Conservation (phyloP, 2,329 filamentous ascomycete species). For the Knufia petricola region DNA sequence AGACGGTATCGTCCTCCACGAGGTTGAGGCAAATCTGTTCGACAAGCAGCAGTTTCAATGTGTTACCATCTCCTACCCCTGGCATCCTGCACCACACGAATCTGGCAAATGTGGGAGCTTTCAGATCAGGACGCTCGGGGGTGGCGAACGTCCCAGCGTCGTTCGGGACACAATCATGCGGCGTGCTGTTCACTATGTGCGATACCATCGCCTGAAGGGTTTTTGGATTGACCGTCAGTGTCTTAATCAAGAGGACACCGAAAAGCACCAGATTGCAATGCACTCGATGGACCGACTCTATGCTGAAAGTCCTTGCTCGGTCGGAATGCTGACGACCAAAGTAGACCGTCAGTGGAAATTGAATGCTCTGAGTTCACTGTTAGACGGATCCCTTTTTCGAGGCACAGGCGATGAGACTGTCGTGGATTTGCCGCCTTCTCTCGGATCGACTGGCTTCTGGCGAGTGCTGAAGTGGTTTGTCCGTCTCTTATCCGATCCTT, state of each 20-base stretch:
- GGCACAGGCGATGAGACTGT: not conserved
- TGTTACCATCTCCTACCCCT: constrained; percentile 3
- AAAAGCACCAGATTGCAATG: constrained; percentile 3
- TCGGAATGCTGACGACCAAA: constrained; percentile 4
- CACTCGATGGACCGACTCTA: constrained; percentile 9
- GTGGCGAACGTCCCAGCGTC: not conserved
- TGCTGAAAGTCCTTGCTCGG: not conserved
- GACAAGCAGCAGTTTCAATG: constrained; percentile 2
- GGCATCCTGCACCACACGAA: constrained; percentile 1
- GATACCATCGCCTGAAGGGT: constrained; percentile 1
- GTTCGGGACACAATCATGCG: constrained; percentile 1
- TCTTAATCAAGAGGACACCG: constrained; percentile 6
- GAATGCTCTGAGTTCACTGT: constrained; percentile 2
- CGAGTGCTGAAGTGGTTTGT: not conserved
- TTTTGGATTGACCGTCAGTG: constrained; percentile 10
- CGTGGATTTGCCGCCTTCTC: not conserved
- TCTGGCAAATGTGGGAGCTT: constrained; percentile 1
- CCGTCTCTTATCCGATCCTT: constrained; percentile 3
- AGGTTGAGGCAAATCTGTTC: constrained; percentile 1
- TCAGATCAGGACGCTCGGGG: not conserved
- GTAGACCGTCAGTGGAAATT: constrained; percentile 3
- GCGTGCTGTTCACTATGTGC: constrained; percentile 2
- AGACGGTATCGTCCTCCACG: not conserved
- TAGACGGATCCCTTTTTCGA: constrained; percentile 2
- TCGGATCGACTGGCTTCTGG: not conserved